These are phyloP conservation scores for Tulasnella calospora DNA, from an alignment of 768 basidiomycete genomes.

Conservation along the genomic window DNA sequence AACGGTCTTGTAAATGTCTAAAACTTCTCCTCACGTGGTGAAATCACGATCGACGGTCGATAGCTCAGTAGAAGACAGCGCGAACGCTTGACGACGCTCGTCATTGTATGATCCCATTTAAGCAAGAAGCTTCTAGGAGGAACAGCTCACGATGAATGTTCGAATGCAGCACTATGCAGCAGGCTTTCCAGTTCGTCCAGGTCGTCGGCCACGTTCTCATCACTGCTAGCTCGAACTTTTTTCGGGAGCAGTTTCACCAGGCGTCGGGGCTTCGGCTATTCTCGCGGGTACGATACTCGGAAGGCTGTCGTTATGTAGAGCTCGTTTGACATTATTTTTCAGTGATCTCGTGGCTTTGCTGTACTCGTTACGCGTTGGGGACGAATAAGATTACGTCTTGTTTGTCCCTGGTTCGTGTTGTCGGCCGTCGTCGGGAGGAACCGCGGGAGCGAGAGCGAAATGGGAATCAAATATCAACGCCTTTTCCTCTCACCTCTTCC, in stretches of 20 bases:
- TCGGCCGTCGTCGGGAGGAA: conserved; percentile 19
- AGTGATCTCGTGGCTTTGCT: not conserved
- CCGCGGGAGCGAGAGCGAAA: conserved; percentile 11
- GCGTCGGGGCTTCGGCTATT: not conserved
- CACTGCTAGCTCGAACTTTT: too few species aligned
- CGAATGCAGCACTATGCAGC: too few species aligned
- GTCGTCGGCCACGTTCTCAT: not conserved
- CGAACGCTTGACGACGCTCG: not conserved
- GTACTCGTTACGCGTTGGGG: not conserved
- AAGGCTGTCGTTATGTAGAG: not conserved
- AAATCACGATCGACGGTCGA: too few species aligned
- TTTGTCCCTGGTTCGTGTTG: not conserved
- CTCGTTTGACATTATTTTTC: not conserved
- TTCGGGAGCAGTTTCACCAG: not conserved
- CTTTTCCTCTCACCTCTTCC: conserved; percentile 22
- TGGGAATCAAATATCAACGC: conserved; percentile 11
- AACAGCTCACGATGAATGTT: not conserved
- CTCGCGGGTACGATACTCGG: not conserved
- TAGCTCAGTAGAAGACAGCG: not conserved
- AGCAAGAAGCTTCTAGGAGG: not conserved
- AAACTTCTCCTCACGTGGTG: too few species aligned
- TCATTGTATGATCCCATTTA: not conserved
- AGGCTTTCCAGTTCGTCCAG: not conserved
- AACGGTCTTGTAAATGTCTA: too few species aligned
- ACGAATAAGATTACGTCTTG: not conserved